Base-by-base conservation (phyloP, 106 monocot species). In the Iris macrosiphon region DNA sequence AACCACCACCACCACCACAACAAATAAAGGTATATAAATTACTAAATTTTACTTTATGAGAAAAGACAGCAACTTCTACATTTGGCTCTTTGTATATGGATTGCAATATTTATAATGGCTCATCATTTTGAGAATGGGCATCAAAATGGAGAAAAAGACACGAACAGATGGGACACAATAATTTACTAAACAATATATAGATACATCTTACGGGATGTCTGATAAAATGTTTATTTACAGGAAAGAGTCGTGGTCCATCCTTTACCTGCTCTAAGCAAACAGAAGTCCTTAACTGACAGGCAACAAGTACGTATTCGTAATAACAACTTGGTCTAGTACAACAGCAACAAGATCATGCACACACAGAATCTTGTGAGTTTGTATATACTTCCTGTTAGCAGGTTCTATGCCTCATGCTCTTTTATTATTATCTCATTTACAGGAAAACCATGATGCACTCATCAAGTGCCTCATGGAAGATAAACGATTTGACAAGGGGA, bases 381-480 rank as follows among this genome's bases (percentile, higher is more conserved):
- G n/a, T 27, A 33, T 28, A 27, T 27, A 49, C 38, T 39, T 29
- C 15, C 16, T 13, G 32, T 41, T 33, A 32, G 12, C 23, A 15
- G 26, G 10, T 3, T 31, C 25, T 20, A 35, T 20, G 25, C 11
- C 29, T 23, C 24, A 43, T 23, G n/a, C 9, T 54, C 7, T 27
- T 34, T 57, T 5, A 15, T 22, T 47, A 5, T 28, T 61, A 30
- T 55, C 42, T 34, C 53, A 57, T 37, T 14, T 43, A 40, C 47
- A 98, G 96, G 96, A 98, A 55, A 98, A 86, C 46, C 86, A 90
- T 70, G 96, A 98, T 73, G 53, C 60, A 18, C 83, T 98, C 10
- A 80, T 98, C 67, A 90, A 75, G 64, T 87, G 86, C 75, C 77
- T 98, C 7, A 39, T 50, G 41, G 90, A 89, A 68, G 85, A 86